Conservation (phyloP, 139 green algal species). For the Micractinium sp. region DNA sequence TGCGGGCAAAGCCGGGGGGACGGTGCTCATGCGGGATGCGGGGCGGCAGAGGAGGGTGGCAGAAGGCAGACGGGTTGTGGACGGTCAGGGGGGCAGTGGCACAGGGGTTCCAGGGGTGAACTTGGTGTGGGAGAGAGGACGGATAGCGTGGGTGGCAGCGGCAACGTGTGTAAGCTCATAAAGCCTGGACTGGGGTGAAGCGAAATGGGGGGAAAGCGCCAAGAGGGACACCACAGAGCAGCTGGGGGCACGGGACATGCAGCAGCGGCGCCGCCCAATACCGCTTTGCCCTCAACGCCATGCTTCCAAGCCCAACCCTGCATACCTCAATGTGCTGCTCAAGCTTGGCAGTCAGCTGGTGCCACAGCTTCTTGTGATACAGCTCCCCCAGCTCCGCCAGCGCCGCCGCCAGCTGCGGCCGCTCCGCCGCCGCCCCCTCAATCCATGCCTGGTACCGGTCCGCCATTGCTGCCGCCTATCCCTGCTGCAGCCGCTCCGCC, state of each 20-base stretch:
- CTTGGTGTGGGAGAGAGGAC: too few relatives aligned
- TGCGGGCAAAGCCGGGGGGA: too few relatives aligned
- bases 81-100: too few relatives aligned
- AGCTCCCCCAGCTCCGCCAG: constrained; percentile 71
- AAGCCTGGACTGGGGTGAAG: background rate
- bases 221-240: too few relatives aligned
- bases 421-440: constrained; percentile 55
- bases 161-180: background rate
- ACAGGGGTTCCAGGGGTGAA: too few relatives aligned
- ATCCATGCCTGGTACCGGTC: constrained; percentile 63
- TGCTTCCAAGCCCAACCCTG: background rate
- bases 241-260: background rate
- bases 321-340: constrained; percentile 67
- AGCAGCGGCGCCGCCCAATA: too few relatives aligned
- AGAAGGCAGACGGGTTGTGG: too few relatives aligned
- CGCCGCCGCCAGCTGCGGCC: constrained; percentile 60
- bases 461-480: background rate
- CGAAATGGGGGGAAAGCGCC: too few relatives aligned
- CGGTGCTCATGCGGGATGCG: too few relatives aligned
- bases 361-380: constrained; percentile 96
- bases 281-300: background rate
- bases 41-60: too few relatives aligned
- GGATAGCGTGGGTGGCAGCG: too few relatives aligned
- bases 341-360: constrained; percentile 93
- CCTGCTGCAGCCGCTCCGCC: too few relatives aligned